These are phyloP conservation scores for Paramecium bursaria DNA, from an alignment of 73 alveolate species.

Conservation along the genomic window DNA sequence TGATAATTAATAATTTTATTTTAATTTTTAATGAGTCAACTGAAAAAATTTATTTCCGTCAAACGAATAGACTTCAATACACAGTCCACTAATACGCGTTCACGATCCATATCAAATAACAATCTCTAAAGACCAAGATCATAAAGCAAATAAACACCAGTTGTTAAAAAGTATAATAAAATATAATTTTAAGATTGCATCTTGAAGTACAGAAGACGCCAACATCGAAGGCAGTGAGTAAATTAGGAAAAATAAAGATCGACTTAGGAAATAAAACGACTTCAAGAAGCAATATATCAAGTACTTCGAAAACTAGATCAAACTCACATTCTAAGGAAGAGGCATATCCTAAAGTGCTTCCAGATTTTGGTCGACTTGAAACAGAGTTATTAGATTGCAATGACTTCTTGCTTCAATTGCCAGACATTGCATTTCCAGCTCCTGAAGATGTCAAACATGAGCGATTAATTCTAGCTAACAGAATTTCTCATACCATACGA, in stretches of 20 bases:
- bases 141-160: conserved; percentile 38
- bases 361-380: conserved; percentile 61
- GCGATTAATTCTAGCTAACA: conserved; percentile 59
- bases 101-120: conserved; percentile 42
- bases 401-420: conserved; percentile 40
- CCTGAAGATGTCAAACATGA: conserved; percentile 68
- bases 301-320: conserved; percentile 29
- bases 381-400: conserved; percentile 55
- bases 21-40: conserved; percentile 57
- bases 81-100: conserved; percentile 40
- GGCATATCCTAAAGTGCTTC: conserved; percentile 7
- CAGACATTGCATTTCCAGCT: conserved; percentile 28
- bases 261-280: conserved; percentile 51
- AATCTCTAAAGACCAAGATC: conserved; percentile 30
- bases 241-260: conserved; percentile 49
- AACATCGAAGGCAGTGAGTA: not conserved
- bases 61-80: conserved; percentile 56
- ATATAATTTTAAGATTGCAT: conserved; percentile 16
- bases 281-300: conserved; percentile 29
- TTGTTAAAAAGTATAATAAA: conserved; percentile 10
- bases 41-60: conserved; percentile 57
- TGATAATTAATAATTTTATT: not conserved
- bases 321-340: conserved; percentile 17
- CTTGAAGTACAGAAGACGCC: not conserved
- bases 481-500: conserved; percentile 52